Conservation (phyloP, 352 stramenopile genomes). For the Blastocystis sp. region DNA sequence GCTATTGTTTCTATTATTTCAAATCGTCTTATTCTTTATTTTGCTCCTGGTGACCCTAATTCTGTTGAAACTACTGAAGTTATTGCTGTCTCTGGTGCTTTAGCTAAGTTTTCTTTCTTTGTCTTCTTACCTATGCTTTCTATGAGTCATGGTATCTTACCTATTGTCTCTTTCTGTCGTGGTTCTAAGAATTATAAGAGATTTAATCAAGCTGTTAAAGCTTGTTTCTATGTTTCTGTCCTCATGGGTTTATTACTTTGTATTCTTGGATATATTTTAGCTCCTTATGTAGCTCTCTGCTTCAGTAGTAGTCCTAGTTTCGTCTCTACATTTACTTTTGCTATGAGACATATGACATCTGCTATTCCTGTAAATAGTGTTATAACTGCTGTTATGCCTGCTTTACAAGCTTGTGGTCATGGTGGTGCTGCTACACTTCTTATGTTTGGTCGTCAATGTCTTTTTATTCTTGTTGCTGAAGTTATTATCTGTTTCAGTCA, state of each 20-base stretch:
- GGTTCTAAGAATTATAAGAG: constrained; percentile 15
- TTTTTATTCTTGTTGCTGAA: constrained; percentile 13
- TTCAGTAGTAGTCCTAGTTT: constrained; percentile 13
- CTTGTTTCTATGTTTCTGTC: constrained; percentile 10
- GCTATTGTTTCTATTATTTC: constrained; percentile 19
- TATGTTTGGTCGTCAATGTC: constrained; percentile 14
- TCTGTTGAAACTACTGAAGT: constrained; percentile 14
- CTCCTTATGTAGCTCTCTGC: not conserved
- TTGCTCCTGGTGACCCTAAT: constrained; percentile 7
- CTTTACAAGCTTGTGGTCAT: constrained; percentile 7
- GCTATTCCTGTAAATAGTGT: constrained; percentile 8
- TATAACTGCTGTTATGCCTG: constrained; percentile 15
- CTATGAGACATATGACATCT: constrained; percentile 11
- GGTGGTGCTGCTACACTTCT: constrained; percentile 6
- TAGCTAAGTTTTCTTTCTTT: constrained; percentile 27
- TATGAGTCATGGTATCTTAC: constrained; percentile 13
- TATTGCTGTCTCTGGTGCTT: constrained; percentile 18
- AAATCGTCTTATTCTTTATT: constrained; percentile 20
- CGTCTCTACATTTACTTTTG: constrained; percentile 2
- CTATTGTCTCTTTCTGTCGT: constrained; percentile 25
- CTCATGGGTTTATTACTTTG: not conserved
- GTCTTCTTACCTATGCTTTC: constrained; percentile 31
- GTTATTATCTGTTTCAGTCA: constrained; percentile 1
- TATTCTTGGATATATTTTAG: not conserved
- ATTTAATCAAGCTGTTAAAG: constrained; percentile 5